phyloP scores from a whole-genome alignment of 305 asterid genomes.

The Fraxinus latifolia region DNA sequence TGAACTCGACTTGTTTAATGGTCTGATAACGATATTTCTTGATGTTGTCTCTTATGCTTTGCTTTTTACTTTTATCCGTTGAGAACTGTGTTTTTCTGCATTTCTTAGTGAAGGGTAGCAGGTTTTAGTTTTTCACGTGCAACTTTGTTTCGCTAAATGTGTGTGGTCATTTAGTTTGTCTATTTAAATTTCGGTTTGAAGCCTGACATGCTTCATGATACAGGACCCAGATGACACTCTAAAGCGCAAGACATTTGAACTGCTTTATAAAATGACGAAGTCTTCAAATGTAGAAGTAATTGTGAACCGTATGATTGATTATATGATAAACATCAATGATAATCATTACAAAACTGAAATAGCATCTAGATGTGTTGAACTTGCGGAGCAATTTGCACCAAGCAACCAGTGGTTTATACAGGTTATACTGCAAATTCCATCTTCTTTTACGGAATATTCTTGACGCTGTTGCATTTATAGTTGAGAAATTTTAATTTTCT shows the following conservation, averaged over 20 bases:
- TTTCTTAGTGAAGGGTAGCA: background rate
- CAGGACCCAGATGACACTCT: constrained; percentile 99
- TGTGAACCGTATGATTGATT: constrained; percentile 88
- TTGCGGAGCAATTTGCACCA: constrained; percentile 96
- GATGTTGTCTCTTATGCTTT: background rate
- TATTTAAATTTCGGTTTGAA: constrained; percentile 16
- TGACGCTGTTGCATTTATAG: constrained; percentile 9
- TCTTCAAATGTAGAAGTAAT: constrained; percentile 97
- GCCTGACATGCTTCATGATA: constrained; percentile 25
- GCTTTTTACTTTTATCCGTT: background rate
- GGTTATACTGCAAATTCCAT: constrained; percentile 42
- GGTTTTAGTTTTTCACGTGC: background rate
- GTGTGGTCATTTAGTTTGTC: background rate
- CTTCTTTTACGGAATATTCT: constrained; percentile 1
- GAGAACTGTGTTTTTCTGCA: background rate
- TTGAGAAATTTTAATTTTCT: constrained; percentile 19
- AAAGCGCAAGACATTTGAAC: constrained; percentile 55
- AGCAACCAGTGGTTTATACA: constrained; percentile 98
- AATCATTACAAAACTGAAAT: constrained; percentile 92
- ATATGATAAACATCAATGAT: constrained; percentile 87
- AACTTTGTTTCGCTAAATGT: background rate
- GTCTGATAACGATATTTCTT: background rate
- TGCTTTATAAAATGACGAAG: constrained; percentile 96
- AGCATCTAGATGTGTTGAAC: constrained; percentile 97
- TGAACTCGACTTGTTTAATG: background rate